These are phyloP conservation scores for Epichloe gansuensis DNA, from an alignment of 2,329 filamentous ascomycete species.

Conservation along the genomic window DNA sequence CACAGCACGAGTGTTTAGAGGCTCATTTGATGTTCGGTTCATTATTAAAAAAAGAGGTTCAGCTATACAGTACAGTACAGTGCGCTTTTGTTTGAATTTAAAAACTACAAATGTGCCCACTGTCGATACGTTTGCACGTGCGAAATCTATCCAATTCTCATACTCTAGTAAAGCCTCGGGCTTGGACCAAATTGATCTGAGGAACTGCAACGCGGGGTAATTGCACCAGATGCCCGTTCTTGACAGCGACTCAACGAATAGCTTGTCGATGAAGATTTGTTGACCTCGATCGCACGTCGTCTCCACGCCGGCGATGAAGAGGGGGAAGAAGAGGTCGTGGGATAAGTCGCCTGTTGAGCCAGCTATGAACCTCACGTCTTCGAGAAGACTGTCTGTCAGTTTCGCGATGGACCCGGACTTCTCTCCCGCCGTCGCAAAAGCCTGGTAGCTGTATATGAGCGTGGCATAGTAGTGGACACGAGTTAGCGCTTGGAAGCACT, in stretches of 20 bases:
- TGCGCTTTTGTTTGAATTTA: background rate
- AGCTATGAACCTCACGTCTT: slow-evolving; percentile 1
- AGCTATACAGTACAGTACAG: no score
- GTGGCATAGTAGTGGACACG: slow-evolving; percentile 10
- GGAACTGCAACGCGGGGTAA: slow-evolving; percentile 5
- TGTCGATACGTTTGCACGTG: slow-evolving; percentile 1
- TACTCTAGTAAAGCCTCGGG: background rate
- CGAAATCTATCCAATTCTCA: slow-evolving; percentile 5
- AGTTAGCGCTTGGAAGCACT: slow-evolving; percentile 8
- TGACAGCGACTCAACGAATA: slow-evolving; percentile 3
- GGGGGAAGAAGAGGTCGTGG: slow-evolving; percentile 8
- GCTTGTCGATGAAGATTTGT: slow-evolving; percentile 1
- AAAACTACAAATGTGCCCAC: slow-evolving; percentile 4
- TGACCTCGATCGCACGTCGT: background rate
- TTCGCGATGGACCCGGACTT: background rate
- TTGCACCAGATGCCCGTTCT: slow-evolving; percentile 7
- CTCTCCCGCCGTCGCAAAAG: slow-evolving; percentile 5
- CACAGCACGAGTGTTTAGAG: no score
- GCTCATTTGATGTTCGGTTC: no score
- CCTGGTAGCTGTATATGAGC: slow-evolving; percentile 12
- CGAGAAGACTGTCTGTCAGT: background rate
- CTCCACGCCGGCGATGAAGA: slow-evolving; percentile 8
- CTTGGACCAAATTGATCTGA: slow-evolving; percentile 1
- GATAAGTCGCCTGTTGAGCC: slow-evolving; percentile 4
- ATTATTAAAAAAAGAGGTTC: no score